Evolutionary conservation across 1,284 basidiomycete species (phyloP), one percentile per base, ranked within the genome.

Genomic region (Pyrrhoderma lamaoense): DNA sequence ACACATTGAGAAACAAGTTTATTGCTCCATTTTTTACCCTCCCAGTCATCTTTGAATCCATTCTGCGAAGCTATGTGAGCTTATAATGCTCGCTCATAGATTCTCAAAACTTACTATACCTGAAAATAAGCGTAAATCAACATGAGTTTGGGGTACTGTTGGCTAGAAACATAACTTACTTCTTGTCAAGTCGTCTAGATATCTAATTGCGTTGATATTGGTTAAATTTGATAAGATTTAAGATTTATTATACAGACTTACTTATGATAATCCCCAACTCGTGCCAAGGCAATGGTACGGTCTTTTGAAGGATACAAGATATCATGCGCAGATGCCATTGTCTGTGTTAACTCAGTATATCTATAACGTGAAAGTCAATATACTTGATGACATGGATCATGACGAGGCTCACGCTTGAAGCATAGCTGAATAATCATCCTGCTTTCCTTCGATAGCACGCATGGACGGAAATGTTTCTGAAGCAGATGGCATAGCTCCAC

Each of bases 301-400:
- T 62, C 58, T 39, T 64, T 65, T 18, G 62, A 66, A 0, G 69
- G 68, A 54, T 69, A 70, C 34, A 70, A 56, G 9, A 68, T 65
- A 54, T 70, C 69, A 58, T 70, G 67, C 1, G 67, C 67, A 51
- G 65, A 67, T 5, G 69, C 69, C 69, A 70, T 70, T 53, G 67
- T 69, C 52, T 70, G 66, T 22, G 66, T 69, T 18, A 70, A 57
- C 51, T 70, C 69, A 19, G 56, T 56, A 42, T 60, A 59, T 21
- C 54, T 55, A 42, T 38, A n/a, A 16, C 14, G 18, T 13, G 16
- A n/a, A 14, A 23, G 27, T 18, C 8, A 18, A 18, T 22, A 13
- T 3, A 18, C 22, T 23, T 37, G 7, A 5, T 16, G 18, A 8
- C 7, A 3, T 5, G 23, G 13, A 16, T 11, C 21, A 47, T n/a